Evolutionary conservation across 2,329 filamentous ascomycete genomes (phyloP), one percentile per base, ranked within the genome.

Genomic region (Pestalotiopsis sp.): DNA sequence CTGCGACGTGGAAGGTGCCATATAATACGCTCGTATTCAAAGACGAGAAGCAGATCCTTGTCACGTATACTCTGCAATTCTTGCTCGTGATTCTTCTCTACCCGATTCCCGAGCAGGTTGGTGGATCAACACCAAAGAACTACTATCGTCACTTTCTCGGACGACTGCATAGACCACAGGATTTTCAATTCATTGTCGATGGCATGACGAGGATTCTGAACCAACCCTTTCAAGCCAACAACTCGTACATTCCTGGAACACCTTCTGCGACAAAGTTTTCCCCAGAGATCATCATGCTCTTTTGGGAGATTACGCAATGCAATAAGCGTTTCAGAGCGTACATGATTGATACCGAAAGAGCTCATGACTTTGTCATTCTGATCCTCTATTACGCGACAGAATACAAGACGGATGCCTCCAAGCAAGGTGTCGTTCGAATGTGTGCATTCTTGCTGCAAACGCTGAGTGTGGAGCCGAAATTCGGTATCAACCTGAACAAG

Each of bases 391-490:
- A 98, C 78, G 94, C 95, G 4, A 89, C 97, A 61, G 94, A 97
- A 78, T 92, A 96, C 79, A 94, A 94, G 77, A 89, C 90, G 57
- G 95, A 98, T 76, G 84, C 92, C 23, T 90, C 94, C 1, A 97
- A 95, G 78, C 95, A 98, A 79, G 96, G 96, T 0, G 87, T 98
- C 1, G 93, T 98, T 31, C 89, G 96, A 67, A 98, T 98, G 94
- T 98, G 96, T 80, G 91, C 97, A n/a, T 98, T 99, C 79, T 87
- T 98, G 58, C 83, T 99, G 56, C 96, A 99, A 80, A 98, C 96
- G 0, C 83, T 99, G 76, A 98, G 95, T 75, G 94, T 97, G 2
- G 96, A 98, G 80, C 89, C 92, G 68, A 94, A 92, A 71, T 98
- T 98, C 80, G 95, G 94, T 38, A 89, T 92, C 76, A 95, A 94